These are phyloP conservation scores for Boletus sp. DNA, from an alignment of 768 basidiomycete species.

Conservation along the genomic window DNA sequence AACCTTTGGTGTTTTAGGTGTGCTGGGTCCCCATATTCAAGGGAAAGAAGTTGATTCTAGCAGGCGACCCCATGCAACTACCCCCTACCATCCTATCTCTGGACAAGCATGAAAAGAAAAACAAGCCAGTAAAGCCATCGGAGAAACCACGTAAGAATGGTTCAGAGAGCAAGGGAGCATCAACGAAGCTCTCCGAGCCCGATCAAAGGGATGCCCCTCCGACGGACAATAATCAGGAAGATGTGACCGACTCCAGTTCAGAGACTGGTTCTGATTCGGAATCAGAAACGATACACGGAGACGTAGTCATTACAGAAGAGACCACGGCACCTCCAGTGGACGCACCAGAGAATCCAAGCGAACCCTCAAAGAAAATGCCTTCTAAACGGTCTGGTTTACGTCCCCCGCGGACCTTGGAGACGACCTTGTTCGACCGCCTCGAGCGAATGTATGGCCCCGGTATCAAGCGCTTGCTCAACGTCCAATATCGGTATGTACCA, in stretches of 20 bases:
- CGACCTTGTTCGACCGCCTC: conserved; percentile 89
- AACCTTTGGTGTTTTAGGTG: conserved; percentile 5
- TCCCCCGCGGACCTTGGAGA: conserved; percentile 75
- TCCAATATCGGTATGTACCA: conserved; percentile 77
- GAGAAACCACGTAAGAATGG: neutral
- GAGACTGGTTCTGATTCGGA: conserved; percentile 16
- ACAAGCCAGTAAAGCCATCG: neutral
- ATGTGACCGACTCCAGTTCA: conserved; percentile 4
- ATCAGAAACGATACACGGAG: conserved; percentile 19
- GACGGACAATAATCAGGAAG: neutral
- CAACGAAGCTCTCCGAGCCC: neutral
- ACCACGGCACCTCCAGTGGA: neutral
- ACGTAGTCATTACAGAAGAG: conserved; percentile 23
- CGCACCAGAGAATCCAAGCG: neutral
- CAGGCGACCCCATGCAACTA: conserved; percentile 94
- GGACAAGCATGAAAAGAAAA: conserved; percentile 41
- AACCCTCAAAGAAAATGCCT: conserved; percentile 10
- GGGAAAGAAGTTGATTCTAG: conserved; percentile 83
- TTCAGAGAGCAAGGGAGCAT: neutral
- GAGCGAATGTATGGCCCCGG: conserved; percentile 82
- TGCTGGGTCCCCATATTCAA: conserved; percentile 98
- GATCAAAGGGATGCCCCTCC: neutral
- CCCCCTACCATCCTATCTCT: conserved; percentile 88
- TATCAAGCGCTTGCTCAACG: conserved; percentile 83
- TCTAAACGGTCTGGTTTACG: conserved; percentile 33